Conservation (phyloP, 768 basidiomycete genomes). For the Lactarius indigo region DNA sequence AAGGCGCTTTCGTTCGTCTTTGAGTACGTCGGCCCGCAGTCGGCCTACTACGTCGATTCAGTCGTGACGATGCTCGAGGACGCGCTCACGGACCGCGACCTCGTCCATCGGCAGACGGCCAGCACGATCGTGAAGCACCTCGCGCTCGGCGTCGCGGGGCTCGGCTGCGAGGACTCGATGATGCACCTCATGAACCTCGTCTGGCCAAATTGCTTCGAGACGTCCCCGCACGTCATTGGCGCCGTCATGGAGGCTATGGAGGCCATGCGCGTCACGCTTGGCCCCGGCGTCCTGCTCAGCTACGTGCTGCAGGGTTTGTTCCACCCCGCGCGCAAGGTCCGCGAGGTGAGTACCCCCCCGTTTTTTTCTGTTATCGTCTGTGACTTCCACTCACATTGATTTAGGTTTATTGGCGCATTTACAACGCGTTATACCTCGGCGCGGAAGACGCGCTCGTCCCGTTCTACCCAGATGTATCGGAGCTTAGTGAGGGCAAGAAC, state of each 20-base stretch:
- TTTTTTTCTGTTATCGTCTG: not conserved
- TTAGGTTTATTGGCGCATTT: conserved; percentile 87
- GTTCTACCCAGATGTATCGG: conserved; percentile 89
- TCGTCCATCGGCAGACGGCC: conserved; percentile 97
- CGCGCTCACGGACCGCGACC: conserved; percentile 95
- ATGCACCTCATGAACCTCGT: conserved; percentile 96
- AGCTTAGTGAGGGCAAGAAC: conserved; percentile 87
- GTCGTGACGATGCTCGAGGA: conserved; percentile 98
- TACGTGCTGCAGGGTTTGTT: conserved; percentile 94
- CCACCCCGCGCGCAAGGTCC: conserved; percentile 95
- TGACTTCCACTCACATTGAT: no score
- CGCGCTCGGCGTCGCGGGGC: conserved; percentile 92
- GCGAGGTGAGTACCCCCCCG: conserved; percentile 62
- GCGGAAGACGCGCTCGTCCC: conserved; percentile 90
- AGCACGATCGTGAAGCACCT: conserved; percentile 98
- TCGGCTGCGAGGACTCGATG: conserved; percentile 98
- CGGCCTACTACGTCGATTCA: conserved; percentile 94
- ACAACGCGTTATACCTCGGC: conserved; percentile 92
- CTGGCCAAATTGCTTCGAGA: conserved; percentile 99
- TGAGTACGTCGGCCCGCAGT: conserved; percentile 97
- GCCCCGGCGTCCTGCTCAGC: conserved; percentile 87
- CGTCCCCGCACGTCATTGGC: conserved; percentile 95
- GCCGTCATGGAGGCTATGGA: conserved; percentile 98
- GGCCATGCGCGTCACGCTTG: conserved; percentile 93
- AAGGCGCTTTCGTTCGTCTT: conserved; percentile 99